Percentiles rank a stretch among this genome's conserved stretches.
These are phyloP conservation scores for Hypoxylon sp. DNA, from an alignment of 2,329 filamentous ascomycete genomes.

Conservation along the genomic window DNA sequence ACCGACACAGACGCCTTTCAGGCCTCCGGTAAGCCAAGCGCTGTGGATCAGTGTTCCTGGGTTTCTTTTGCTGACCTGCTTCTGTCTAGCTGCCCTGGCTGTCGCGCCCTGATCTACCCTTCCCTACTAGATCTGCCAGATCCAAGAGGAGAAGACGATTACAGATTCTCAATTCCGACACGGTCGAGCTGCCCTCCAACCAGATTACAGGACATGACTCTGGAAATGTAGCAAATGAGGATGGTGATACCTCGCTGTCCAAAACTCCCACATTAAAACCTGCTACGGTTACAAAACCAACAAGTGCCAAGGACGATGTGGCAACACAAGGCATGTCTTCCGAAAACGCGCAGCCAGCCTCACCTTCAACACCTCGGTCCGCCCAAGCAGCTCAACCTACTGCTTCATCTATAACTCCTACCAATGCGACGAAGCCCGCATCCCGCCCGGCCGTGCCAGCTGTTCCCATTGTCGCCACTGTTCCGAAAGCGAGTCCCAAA, in stretches of 20 bases:
- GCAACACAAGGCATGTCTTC: slow-evolving; percentile 45
- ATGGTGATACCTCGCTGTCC: slow-evolving; percentile 35
- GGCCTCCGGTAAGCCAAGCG: slow-evolving; percentile 58
- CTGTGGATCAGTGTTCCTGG: slow-evolving; percentile 3
- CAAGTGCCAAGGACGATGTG: slow-evolving; percentile 15
- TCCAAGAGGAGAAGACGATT: slow-evolving; percentile 53
- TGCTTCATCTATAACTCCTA: slow-evolving; percentile 38
- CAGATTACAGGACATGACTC: slow-evolving; percentile 47
- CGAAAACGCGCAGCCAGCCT: slow-evolving; percentile 46
- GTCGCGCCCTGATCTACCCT: slow-evolving; percentile 59
- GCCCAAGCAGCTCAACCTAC: slow-evolving; percentile 39
- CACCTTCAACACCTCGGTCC: slow-evolving; percentile 49
- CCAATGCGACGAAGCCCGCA: slow-evolving; percentile 43
- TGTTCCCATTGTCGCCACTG: slow-evolving; percentile 56
- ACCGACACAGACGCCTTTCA: slow-evolving; percentile 48
- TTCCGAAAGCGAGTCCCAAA: slow-evolving; percentile 52
- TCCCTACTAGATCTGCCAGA: slow-evolving; percentile 54
- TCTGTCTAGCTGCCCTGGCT: slow-evolving; percentile 63
- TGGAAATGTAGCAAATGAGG: slow-evolving; percentile 11
- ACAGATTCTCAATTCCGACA: slow-evolving; percentile 47
- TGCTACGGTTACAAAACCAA: slow-evolving; percentile 20
- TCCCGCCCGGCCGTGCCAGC: slow-evolving; percentile 51
- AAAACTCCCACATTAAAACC: slow-evolving; percentile 33
- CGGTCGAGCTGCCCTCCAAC: slow-evolving; percentile 54
- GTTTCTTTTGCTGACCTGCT: slow-evolving; percentile 39